These are phyloP conservation scores for Ceratobasidium sp. DNA, from an alignment of 1,284 basidiomycete genomes.

Conservation along the genomic window DNA sequence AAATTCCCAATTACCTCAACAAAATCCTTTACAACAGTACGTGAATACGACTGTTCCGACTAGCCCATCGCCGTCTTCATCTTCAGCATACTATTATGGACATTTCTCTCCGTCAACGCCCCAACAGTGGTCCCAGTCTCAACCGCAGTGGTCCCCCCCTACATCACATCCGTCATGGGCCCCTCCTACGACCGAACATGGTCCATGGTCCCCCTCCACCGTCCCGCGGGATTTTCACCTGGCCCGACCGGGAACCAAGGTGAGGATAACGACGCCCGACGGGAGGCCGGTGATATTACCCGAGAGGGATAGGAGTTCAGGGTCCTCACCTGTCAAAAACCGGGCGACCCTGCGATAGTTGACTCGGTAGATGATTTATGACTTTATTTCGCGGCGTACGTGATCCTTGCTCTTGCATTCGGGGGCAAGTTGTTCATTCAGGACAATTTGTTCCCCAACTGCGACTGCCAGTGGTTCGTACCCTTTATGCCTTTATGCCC, in stretches of 20 bases:
- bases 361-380: too few species aligned
- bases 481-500: too few species aligned
- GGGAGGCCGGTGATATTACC: slow-evolving; percentile 14
- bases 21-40: neutral
- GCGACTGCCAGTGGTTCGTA: too few species aligned
- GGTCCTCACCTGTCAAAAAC: slow-evolving; percentile 12
- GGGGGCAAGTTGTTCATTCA: too few species aligned
- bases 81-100: slow-evolving; percentile 1
- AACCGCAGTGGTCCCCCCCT: neutral
- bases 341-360: neutral
- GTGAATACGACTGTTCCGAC: neutral
- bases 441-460: too few species aligned
- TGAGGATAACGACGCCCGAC: slow-evolving; percentile 34
- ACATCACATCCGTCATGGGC: too few species aligned
- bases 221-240: slow-evolving; percentile 31
- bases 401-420: too few species aligned
- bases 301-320: too few species aligned
- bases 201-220: neutral
- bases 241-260: slow-evolving; percentile 1
- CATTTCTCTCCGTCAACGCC: neutral
- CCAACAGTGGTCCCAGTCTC: slow-evolving; percentile 2
- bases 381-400: too few species aligned
- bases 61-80: slow-evolving; percentile 6
- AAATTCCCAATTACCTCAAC: neutral
- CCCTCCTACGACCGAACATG: neutral